phyloP scores from a whole-genome alignment of 1,139 yeast genomes.

The Geotrichum fermentans region DNA sequence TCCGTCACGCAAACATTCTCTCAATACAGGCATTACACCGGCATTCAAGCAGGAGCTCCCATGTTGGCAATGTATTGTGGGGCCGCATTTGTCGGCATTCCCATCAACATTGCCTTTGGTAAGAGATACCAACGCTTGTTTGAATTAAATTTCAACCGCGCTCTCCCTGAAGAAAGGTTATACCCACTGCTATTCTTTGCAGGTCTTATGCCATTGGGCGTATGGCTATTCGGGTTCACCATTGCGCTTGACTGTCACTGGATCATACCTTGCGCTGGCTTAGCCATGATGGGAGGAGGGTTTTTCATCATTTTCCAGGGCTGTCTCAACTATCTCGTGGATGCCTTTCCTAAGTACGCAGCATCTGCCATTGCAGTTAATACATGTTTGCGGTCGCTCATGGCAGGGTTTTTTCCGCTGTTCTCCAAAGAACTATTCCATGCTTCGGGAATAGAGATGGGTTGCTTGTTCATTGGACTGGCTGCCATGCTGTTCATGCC shows the following conservation, averaged over 20 bases:
- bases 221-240: slow-evolving; percentile 79
- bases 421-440: slow-evolving; percentile 58
- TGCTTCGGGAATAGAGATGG: slow-evolving; percentile 59
- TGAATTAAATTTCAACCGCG: slow-evolving; percentile 38
- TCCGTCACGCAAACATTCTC: slow-evolving; percentile 39
- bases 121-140: slow-evolving; percentile 37
- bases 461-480: slow-evolving; percentile 53
- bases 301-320: slow-evolving; percentile 56
- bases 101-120: slow-evolving; percentile 39
- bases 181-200: slow-evolving; percentile 46
- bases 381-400: slow-evolving; percentile 59
- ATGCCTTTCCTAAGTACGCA: slow-evolving; percentile 56
- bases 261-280: slow-evolving; percentile 68
- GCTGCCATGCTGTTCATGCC: slow-evolving; percentile 54
- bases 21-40: slow-evolving; percentile 38
- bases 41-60: slow-evolving; percentile 51
- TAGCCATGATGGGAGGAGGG: slow-evolving; percentile 59
- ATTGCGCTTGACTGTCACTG: slow-evolving; percentile 55
- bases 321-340: slow-evolving; percentile 56
- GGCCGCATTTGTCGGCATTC: slow-evolving; percentile 46
- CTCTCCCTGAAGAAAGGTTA: slow-evolving; percentile 58
- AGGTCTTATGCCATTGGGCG: slow-evolving; percentile 57
- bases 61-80: slow-evolving; percentile 56
- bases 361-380: slow-evolving; percentile 84
- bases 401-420: slow-evolving; percentile 75